A percentile compares a stretch with the other conserved stretches of the same genome.
phyloP scores from a whole-genome alignment of 345 rosid genomes.

The Pistacia atlantica region DNA sequence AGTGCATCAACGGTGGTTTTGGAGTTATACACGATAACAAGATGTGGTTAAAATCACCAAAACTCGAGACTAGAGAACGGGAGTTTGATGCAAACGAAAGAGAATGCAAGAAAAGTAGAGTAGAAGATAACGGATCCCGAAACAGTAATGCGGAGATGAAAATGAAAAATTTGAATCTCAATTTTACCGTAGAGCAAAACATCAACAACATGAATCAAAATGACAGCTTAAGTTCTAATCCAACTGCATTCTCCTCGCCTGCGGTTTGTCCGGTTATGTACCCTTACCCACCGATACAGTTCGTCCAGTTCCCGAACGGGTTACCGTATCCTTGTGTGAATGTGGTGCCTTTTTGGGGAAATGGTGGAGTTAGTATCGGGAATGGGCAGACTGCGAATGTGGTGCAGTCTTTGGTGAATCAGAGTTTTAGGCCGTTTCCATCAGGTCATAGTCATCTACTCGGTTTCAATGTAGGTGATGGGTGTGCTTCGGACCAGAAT shows the following conservation, averaged over 20 bases:
- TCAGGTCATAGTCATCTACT: slow-evolving; percentile 11
- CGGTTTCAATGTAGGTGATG: slow-evolving; percentile 19
- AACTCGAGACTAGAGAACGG: background rate
- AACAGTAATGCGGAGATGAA: background rate
- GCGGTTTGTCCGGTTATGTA: slow-evolving; percentile 8
- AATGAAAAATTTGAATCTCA: background rate
- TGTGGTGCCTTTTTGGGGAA: slow-evolving; percentile 29
- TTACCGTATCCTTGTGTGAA: slow-evolving; percentile 23
- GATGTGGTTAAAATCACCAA: slow-evolving; percentile 12
- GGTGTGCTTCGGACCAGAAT: slow-evolving; percentile 36
- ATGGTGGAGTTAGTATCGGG: background rate
- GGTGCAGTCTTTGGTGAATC: slow-evolving; percentile 20
- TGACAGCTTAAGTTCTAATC: background rate
- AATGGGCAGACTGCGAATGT: slow-evolving; percentile 21
- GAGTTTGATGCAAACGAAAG: background rate
- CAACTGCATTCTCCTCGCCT: background rate
- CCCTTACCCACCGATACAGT: slow-evolving; percentile 26
- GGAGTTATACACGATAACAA: background rate
- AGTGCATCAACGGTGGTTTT: background rate
- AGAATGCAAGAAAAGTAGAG: slow-evolving; percentile 3
- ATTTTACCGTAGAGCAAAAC: slow-evolving; percentile 4
- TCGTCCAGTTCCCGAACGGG: slow-evolving; percentile 24
- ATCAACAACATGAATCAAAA: background rate
- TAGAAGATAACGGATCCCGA: background rate
- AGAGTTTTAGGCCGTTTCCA: slow-evolving; percentile 25